Conservation (phyloP, 164 flowering plant genomes). For the Vitis rupestris region DNA sequence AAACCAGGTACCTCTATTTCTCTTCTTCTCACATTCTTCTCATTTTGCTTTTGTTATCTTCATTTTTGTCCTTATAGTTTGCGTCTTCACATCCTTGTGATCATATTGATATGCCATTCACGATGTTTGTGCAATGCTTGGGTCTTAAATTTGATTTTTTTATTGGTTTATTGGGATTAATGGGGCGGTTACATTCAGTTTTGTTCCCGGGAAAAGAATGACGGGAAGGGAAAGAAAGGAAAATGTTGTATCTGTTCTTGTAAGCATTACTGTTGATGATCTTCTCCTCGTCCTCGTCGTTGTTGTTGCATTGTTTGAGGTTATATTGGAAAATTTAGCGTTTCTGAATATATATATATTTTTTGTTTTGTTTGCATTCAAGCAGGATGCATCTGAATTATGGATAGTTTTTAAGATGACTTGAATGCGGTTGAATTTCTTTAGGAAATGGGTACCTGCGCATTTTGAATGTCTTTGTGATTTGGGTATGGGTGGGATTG, state of each 20-base stretch:
- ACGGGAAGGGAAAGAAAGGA: neutral
- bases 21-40: neutral
- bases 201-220: neutral
- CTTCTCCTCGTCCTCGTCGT: too few species aligned
- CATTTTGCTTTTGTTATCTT: neutral
- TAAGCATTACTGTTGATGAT: too few species aligned
- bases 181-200: neutral
- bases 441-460: neutral
- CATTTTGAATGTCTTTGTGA: neutral
- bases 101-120: neutral
- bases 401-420: neutral
- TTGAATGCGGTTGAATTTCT: neutral
- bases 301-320: too few species aligned
- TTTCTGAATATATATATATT: too few species aligned
- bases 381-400: neutral
- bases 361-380: too few species aligned
- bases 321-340: too few species aligned
- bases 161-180: too few species aligned
- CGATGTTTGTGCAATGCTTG: neutral
- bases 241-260: neutral
- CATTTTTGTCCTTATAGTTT: too few species aligned
- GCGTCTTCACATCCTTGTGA: too few species aligned
- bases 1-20: neutral
- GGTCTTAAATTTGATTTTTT: neutral
- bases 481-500: neutral